phyloP scores from a whole-genome alignment of 352 stramenopile species.

The Phytophthora meadii region DNA sequence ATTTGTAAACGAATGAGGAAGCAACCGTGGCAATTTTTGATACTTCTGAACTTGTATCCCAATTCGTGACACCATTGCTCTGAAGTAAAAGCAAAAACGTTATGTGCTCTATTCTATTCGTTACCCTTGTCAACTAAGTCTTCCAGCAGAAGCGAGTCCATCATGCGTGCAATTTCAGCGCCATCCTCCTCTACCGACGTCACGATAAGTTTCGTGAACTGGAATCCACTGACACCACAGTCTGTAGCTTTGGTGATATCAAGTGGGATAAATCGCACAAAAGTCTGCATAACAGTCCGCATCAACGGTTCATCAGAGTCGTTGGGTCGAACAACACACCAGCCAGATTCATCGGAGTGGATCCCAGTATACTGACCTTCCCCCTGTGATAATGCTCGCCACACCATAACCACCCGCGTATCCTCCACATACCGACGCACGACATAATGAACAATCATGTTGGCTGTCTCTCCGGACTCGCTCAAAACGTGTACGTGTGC shows the following conservation, averaged over 20 bases:
- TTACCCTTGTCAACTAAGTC: background rate
- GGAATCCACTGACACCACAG: conserved; percentile 7
- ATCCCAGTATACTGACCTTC: conserved; percentile 39
- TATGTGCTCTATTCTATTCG: background rate
- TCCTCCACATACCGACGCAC: conserved; percentile 50
- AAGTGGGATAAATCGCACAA: conserved; percentile 31
- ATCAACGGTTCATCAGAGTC: conserved; percentile 16
- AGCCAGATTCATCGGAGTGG: conserved; percentile 63
- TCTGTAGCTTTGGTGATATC: background rate
- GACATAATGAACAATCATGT: conserved; percentile 27
- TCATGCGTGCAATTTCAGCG: conserved; percentile 30
- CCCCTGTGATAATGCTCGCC: conserved; percentile 51
- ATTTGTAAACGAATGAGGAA: background rate
- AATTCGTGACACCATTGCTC: no score
- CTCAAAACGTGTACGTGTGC: conserved; percentile 25
- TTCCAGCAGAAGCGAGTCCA: conserved; percentile 31
- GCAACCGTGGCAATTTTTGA: background rate
- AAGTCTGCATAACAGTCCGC: conserved; percentile 30
- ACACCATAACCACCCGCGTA: conserved; percentile 57
- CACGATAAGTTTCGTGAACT: conserved; percentile 39
- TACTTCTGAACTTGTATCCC: background rate
- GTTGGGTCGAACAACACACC: conserved; percentile 47
- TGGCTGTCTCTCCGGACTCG: conserved; percentile 9
- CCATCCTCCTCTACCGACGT: conserved; percentile 35
- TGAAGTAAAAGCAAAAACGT: no score